These are phyloP conservation scores for Aureococcus anophagefferens DNA, from an alignment of 108 stramenopile species.

Conservation along the genomic window DNA sequence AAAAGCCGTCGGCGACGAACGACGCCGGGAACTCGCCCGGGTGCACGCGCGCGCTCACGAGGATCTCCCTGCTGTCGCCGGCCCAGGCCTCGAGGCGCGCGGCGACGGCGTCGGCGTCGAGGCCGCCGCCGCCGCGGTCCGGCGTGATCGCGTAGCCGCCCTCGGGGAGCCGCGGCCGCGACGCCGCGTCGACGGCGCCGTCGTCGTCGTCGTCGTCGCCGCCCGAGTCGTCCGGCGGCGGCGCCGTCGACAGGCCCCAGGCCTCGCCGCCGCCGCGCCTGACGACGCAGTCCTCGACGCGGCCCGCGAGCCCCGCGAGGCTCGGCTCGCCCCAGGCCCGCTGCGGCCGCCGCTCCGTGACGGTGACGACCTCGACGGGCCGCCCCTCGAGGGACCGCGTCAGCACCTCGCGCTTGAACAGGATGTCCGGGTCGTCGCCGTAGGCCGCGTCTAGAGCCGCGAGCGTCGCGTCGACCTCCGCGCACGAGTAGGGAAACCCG, in stretches of 20 bases:
- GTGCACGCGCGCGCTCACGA: conserved; percentile 49
- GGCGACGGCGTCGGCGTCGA: too few species aligned
- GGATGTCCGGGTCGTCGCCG: too few species aligned
- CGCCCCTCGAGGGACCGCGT: background rate
- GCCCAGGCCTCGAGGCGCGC: too few species aligned
- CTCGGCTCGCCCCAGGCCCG: too few species aligned
- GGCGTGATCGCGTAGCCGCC: too few species aligned
- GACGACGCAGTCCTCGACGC: too few species aligned
- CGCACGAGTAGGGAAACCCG: background rate
- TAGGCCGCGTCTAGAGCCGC: background rate
- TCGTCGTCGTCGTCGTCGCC: too few species aligned
- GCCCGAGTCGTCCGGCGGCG: too few species aligned
- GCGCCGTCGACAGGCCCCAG: too few species aligned
- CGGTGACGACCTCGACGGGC: background rate
- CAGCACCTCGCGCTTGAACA: background rate
- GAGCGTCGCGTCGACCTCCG: background rate
- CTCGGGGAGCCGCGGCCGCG: too few species aligned
- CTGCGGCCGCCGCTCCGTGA: background rate
- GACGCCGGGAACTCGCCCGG: conserved; percentile 53
- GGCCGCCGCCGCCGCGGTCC: background rate
- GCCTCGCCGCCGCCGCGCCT: too few species aligned
- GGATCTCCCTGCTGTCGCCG: conserved; percentile 2
- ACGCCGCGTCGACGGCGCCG: background rate
- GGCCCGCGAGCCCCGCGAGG: too few species aligned
- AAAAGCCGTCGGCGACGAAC: conserved; percentile 42